These are phyloP conservation scores for Tetraselmis chui DNA, from an alignment of 139 green algal genomes.

Conservation along the genomic window DNA sequence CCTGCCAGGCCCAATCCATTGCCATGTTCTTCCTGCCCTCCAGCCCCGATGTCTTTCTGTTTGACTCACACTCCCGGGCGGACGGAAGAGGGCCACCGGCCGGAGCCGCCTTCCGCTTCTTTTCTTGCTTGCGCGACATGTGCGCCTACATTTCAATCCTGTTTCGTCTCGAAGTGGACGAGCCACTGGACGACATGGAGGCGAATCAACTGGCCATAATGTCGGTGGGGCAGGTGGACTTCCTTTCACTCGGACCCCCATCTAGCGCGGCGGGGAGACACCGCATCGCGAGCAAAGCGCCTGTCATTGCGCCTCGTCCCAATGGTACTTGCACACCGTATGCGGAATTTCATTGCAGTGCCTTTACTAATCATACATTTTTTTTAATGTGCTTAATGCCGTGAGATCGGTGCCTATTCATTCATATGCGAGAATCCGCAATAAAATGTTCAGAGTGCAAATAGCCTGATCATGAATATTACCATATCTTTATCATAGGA, in stretches of 20 bases:
- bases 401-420: no score
- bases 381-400: no score
- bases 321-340: neutral
- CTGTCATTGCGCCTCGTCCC: neutral
- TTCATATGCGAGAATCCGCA: no score
- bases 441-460: no score
- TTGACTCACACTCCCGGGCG: neutral
- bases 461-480: no score
- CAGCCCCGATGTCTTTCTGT: neutral
- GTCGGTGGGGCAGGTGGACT: neutral
- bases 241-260: neutral
- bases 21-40: neutral
- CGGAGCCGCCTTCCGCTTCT: neutral
- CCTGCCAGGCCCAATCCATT: neutral
- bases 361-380: neutral
- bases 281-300: no score
- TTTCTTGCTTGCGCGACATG: neutral
- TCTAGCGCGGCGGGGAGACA: neutral
- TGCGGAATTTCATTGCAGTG: neutral
- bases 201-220: neutral
- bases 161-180: neutral
- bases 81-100: neutral
- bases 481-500: no score
- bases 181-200: neutral
- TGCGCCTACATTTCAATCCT: neutral